These are phyloP conservation scores for Saitozyma sp. DNA, from an alignment of 768 basidiomycete species.

Conservation along the genomic window DNA sequence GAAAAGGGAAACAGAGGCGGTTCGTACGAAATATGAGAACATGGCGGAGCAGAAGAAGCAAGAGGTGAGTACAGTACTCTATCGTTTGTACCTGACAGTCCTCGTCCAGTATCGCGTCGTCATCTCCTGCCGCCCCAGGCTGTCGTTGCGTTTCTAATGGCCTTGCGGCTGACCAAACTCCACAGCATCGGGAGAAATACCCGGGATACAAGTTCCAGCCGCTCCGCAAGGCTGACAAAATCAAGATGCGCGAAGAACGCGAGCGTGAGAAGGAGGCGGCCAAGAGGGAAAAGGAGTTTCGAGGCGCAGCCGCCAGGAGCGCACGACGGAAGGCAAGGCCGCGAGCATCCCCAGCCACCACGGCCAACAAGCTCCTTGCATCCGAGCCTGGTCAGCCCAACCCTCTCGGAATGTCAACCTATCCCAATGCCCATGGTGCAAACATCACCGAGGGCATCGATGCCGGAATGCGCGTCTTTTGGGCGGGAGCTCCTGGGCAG, in stretches of 20 bases:
- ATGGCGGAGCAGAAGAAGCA: conserved; percentile 44
- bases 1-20: conserved; percentile 60
- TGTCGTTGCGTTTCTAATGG: neutral
- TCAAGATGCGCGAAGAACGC: conserved; percentile 34
- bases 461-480: neutral
- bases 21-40: conserved; percentile 55
- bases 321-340: neutral
- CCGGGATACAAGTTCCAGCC: conserved; percentile 52
- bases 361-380: no score
- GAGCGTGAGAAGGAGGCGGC: conserved; percentile 35
- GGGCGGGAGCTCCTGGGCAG: conserved; percentile 4
- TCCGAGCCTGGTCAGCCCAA: no score
- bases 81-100: neutral
- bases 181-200: conserved; percentile 43
- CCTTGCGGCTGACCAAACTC: neutral
- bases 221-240: conserved; percentile 42
- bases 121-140: no score
- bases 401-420: no score
- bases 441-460: no score
- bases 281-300: conserved; percentile 25
- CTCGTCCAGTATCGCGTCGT: neutral
- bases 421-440: no score
- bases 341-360: neutral
- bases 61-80: conserved; percentile 48
- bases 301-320: neutral